Evolutionary conservation across 345 rosid genomes (phyloP), one percentile per base, ranked within the genome.

Genomic region (Clarkia xantiana): DNA sequence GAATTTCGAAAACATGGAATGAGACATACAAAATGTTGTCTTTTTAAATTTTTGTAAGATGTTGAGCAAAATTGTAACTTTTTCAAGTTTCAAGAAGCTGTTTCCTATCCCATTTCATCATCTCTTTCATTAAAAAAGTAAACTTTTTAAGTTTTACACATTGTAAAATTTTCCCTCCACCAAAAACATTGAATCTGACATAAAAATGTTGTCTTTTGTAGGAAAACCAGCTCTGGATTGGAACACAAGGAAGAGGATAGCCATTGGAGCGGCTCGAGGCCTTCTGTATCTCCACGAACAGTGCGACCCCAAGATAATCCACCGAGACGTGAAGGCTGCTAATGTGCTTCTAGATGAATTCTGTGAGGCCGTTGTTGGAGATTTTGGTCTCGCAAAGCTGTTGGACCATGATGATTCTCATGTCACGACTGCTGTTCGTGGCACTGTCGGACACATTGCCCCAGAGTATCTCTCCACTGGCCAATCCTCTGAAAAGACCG

Each of bases 381-480:
- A 89, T 67, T 85, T 89, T 67, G 97, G 97, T 47, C 87, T 89
- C 0, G 97, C 94, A 2, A 89, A 89, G 71, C 95, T 85, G 9
- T 78, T 89, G 36, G 84, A 89, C 73, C 97, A 82, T 53, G 77
- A 75, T 3, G 97, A 82, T 52, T 80, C 97, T 14, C 97, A 89
- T 62, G 94, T 89, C 48, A 85, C 95, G 10, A 89, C 97, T 2
- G 97, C 90, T 6, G 97, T 89, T 12, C 82, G 94, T 41, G 95
- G 97, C 51, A 89, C 95, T 2, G 94, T 89, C 45, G 97, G 95
- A 19, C 97, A 89, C 63, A 89, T 89, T 47, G 95, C 97, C 3
- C 97, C 95, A 0, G 97, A 89, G 59, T 89, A 89, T 59, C 94
- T 89, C 63, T 85, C 94, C 11, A 89, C 97, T 0, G 97, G 97